These are phyloP conservation scores for Glonium stellatum DNA, from an alignment of 495 filamentous ascomycete species.

Conservation along the genomic window DNA sequence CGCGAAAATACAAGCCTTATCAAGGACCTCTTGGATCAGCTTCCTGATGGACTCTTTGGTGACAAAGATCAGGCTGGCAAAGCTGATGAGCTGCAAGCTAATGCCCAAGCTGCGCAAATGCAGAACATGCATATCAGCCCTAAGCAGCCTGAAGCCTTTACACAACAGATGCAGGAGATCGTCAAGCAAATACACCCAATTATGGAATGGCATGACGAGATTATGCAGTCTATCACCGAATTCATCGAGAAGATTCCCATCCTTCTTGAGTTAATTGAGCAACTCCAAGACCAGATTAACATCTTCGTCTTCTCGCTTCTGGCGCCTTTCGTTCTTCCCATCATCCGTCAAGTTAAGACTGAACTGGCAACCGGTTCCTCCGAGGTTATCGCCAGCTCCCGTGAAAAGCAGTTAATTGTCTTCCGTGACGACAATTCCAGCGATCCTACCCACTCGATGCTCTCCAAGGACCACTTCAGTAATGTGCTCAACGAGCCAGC, in stretches of 20 bases:
- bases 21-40: slow-evolving; percentile 66
- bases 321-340: slow-evolving; percentile 76
- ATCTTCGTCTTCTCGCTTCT: slow-evolving; percentile 80
- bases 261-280: slow-evolving; percentile 68
- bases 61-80: slow-evolving; percentile 61
- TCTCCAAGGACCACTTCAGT: slow-evolving; percentile 86
- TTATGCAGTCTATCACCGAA: slow-evolving; percentile 69
- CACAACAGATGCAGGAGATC: slow-evolving; percentile 56
- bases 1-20: slow-evolving; percentile 56
- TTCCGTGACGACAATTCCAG: slow-evolving; percentile 68
- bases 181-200: slow-evolving; percentile 73
- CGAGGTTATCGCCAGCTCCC: slow-evolving; percentile 75
- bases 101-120: slow-evolving; percentile 53
- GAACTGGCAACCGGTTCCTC: slow-evolving; percentile 78
- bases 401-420: slow-evolving; percentile 73
- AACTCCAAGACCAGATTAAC: slow-evolving; percentile 63
- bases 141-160: slow-evolving; percentile 68
- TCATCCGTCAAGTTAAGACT: slow-evolving; percentile 75
- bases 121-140: slow-evolving; percentile 59
- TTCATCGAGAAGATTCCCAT: slow-evolving; percentile 75
- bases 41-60: slow-evolving; percentile 70
- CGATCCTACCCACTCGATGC: slow-evolving; percentile 92
- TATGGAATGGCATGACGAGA: slow-evolving; percentile 79
- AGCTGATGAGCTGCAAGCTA: slow-evolving; percentile 49
- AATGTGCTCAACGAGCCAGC: slow-evolving; percentile 77